Evolutionary conservation across 2,329 filamentous ascomycete species (phyloP).

Genomic region (Phaeomoniella chlamydospora): DNA sequence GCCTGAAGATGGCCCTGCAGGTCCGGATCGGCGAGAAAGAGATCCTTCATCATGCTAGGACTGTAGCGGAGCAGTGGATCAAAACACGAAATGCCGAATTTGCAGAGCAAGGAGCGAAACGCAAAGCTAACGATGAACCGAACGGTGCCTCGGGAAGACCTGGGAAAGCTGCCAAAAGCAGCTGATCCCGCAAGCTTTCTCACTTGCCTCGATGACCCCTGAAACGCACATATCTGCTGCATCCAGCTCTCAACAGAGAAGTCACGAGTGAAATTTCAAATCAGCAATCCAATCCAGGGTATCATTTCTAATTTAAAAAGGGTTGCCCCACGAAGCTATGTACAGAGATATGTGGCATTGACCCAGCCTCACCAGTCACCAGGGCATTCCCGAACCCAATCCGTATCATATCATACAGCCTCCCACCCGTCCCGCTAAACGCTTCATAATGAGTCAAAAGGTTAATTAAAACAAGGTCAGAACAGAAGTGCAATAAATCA

Average conservation of each 20-base stretch:
- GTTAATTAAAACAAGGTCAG: conserved; percentile 7
- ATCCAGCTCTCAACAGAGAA: too few species aligned
- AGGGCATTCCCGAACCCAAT: conserved; percentile 2
- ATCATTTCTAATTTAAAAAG: conserved; percentile 1
- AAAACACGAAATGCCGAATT: conserved; percentile 14
- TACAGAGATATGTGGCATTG: background rate
- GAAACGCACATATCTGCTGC: too few species aligned
- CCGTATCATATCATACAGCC: conserved; percentile 6
- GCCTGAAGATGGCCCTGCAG: conserved; percentile 44
- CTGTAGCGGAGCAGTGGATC: conserved; percentile 26
- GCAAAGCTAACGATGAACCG: conserved; percentile 12
- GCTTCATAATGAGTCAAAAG: conserved; percentile 4
- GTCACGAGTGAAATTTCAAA: too few species aligned
- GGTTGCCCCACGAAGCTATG: background rate
- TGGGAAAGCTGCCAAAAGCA: conserved; percentile 3
- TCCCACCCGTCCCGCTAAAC: conserved; percentile 3
- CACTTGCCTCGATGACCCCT: conserved; percentile 1
- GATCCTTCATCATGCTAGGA: conserved; percentile 37
- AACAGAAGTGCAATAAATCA: conserved; percentile 6
- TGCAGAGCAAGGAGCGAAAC: conserved; percentile 20
- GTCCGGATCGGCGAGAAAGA: conserved; percentile 62
- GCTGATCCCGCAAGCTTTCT: conserved; percentile 3
- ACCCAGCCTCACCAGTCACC: conserved; percentile 3
- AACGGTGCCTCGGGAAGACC: conserved; percentile 8
- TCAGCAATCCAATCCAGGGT: background rate